Evolutionary conservation across 2,329 filamentous ascomycete genomes (phyloP), one percentile per base, ranked within the genome.

Genomic region (Teratosphaeria nubilosa): DNA sequence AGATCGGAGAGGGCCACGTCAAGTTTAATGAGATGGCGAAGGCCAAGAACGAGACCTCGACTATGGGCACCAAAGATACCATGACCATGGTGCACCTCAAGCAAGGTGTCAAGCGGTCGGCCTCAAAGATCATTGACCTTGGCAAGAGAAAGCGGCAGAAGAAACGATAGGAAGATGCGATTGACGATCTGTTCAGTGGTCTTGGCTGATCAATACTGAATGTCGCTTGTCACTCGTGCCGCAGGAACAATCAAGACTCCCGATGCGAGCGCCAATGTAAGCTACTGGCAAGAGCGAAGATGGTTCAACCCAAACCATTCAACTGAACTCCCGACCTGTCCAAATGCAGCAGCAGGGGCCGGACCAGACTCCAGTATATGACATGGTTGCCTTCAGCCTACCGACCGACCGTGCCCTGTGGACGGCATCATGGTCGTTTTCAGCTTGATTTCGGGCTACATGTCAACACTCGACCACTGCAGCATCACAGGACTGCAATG

Each of bases 141-240:
- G 20, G 22, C 22, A 53, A 53, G 27, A 53, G 7, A 14, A 53
- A 53, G 51, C 51, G 51, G 16, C 51, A 78, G 68, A 84, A 81
- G 65, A 80, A 78, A 66, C 80, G 78, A 58, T 81, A 76, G 63
- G 80, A 77, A 5, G 83, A 91, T 68, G 86, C 82, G 50, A 87
- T 92, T 57, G 88, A 91, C 61, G 84, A 85, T 67, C 72, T 92
- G 25, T 94, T 94, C 67, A 80, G 78, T 56, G 80, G 80, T 10
- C 71, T 82, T 50, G 58, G 52, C 24, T 62, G 50, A 62, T n/a
- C 13, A 41, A 14, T 5, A 41, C 34, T 30, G 27, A 30, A 5
- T 7, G 7, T 5, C 27, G 5, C 27, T 30, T 30, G 27, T 30
- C 27, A 7, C 27, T 4, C 3, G 27, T 30, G 27, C 27, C 7